phyloP scores from a whole-genome alignment of 1,284 basidiomycete genomes.

The Tilletiaria anomala region DNA sequence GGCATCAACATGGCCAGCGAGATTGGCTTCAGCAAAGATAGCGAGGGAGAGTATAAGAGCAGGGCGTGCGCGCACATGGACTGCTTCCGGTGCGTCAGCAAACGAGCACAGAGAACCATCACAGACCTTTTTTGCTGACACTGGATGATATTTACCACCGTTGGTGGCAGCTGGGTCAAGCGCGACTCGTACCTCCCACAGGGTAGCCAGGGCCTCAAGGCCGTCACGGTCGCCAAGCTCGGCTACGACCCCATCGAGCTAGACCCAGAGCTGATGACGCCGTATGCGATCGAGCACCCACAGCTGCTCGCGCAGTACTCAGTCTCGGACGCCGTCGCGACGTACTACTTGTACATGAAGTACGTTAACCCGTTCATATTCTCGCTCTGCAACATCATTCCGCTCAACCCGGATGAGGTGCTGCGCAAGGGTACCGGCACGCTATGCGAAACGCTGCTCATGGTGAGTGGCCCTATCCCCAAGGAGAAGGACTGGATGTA shows the following conservation, averaged over 20 bases:
- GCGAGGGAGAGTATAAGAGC: constrained; percentile 90
- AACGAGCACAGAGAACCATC: not conserved
- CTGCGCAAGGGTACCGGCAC: constrained; percentile 91
- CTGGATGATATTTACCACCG: not conserved
- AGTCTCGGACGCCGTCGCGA: constrained; percentile 97
- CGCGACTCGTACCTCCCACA: constrained; percentile 98
- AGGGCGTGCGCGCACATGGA: constrained; percentile 94
- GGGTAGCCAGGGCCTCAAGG: constrained; percentile 95
- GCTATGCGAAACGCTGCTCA: constrained; percentile 88
- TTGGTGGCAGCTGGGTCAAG: constrained; percentile 64
- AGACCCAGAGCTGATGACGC: constrained; percentile 98
- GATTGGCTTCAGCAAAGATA: constrained; percentile 80
- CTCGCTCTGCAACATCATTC: constrained; percentile 98
- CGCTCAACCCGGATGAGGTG: constrained; percentile 90
- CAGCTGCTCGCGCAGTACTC: constrained; percentile 93
- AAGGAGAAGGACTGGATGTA: too few relatives aligned
- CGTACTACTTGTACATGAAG: constrained; percentile 99
- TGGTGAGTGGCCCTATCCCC: too few relatives aligned
- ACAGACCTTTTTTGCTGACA: not conserved
- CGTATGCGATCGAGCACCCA: constrained; percentile 95
- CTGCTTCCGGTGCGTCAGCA: constrained; percentile 58
- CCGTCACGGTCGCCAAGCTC: constrained; percentile 89
- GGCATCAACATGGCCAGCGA: constrained; percentile 94
- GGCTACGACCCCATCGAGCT: constrained; percentile 96
- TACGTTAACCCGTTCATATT: constrained; percentile 99